A percentile compares a stretch with the other conserved stretches of the same genome.
Evolutionary conservation across 2,329 filamentous ascomycete species (phyloP).

Genomic region (Ambrosiella beaveri): DNA sequence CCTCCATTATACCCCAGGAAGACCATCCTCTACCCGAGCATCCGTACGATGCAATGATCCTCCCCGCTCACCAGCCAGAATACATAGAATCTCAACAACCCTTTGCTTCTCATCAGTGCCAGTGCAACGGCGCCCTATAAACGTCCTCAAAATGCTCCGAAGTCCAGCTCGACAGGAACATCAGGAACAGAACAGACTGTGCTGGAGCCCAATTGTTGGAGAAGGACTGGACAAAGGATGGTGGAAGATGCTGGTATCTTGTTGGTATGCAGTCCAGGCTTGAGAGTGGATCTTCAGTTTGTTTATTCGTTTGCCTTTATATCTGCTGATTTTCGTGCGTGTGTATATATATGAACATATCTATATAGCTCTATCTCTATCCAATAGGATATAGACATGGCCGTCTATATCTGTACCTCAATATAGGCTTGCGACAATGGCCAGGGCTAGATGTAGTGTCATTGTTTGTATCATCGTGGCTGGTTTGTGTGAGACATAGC

Average conservation of each 20-base stretch:
- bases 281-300: not conserved
- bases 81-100: not conserved
- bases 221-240: not conserved
- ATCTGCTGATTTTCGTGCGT: too few relatives aligned
- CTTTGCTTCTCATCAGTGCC: not conserved
- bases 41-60: not conserved
- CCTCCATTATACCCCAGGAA: not conserved
- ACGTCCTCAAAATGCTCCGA: not conserved
- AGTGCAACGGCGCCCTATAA: not conserved
- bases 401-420: too few relatives aligned
- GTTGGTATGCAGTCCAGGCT: not conserved
- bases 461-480: too few relatives aligned
- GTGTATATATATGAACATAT: too few relatives aligned
- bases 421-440: too few relatives aligned
- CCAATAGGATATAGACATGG: not conserved
- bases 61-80: not conserved
- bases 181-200: not conserved
- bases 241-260: not conserved
- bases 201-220: constrained; percentile 1
- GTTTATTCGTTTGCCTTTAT: not conserved
- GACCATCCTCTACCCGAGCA: not conserved
- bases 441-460: too few relatives aligned
- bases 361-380: not conserved
- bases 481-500: too few relatives aligned
- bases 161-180: not conserved